Evolutionary conservation across 768 basidiomycete genomes (phyloP), one percentile per base, ranked within the genome.

Genomic region (Boletales sp.): DNA sequence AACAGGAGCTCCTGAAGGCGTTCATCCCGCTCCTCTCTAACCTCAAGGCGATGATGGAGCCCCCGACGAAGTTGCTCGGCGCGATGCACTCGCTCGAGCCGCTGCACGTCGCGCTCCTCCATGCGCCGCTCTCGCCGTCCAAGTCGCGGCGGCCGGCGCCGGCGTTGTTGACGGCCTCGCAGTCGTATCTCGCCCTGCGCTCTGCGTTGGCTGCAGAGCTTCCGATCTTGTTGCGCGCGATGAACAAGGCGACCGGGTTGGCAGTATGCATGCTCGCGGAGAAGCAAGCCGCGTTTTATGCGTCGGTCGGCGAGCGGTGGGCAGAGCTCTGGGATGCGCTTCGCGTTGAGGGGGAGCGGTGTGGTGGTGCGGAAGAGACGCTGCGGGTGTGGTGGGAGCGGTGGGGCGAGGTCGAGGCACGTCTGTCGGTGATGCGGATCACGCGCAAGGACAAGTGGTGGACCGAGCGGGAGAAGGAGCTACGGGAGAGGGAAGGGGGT

Each of bases 311-410:
- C 38, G 80, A 81, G 44, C 72, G 77, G 28, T 92, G 90, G 90
- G 77, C 74, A 2, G 83, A 82, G n/a, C 68, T 92, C n/a, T 92
- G 90, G 90, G 86, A 90, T 52, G 87, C 85, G 62, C 68, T 87
- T n/a, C 71, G 78, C 10, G 81, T 86, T 5, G 86, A 87, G 17
- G 84, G 83, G 2, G 84, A 86, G 70, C 66, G 78, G 70, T 84
- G 84, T 53, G 82, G 77, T 1, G 84, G 82, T 8, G 76, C 76
- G 6, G 76, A 74, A 9, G 89, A 90, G 72, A 91, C 90, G 18
- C 60, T 83, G 25, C 73, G 73, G 0, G 85, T 90, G 10, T 92
- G 90, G 89, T 72, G 74, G 61, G 71, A 72, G 35, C 71, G 90
- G 14, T 91, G 82, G 81, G 72, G 63, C 12, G 86, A 87, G 36